Base-by-base conservation (phyloP, 495 filamentous ascomycete genomes). In the Podospora sp. region DNA sequence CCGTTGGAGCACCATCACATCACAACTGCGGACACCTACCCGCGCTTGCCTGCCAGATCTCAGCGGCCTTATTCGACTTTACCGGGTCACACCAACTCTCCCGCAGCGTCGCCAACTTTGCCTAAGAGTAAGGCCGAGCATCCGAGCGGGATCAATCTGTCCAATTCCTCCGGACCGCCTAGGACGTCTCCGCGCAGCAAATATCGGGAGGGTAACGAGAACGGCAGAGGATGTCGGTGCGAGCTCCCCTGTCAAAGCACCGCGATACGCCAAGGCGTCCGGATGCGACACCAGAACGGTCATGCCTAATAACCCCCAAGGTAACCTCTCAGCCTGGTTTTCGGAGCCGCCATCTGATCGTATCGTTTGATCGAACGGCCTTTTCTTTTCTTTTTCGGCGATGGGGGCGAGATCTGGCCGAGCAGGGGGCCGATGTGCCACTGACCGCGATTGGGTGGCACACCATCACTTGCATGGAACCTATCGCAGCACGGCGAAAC, bases 401-500 rank as follows among this genome's bases (percentile, higher is more conserved):
- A 65, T 65, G 63, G 63, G 49, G 49, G 35, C 46, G n/a, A 49
- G 35, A 50, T 46, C 50, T 35, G 63, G 56, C 18, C 18, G 20
- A 50, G n/a, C 33, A 36, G 53, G 24, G 14, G 21, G 2, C 62
- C 35, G 9, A 46, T 11, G 9, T 46, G 12, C 16, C 40, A 46
- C 40, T 46, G 12, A 46, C 40, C 5, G 46, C 25, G 24, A 33
- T 33, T 46, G 9, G 16, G 40, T 46, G 40, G 40, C 12, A 46
- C 40, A 46, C 40, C 40, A 46, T 46, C 40, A 46, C 40, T 14
- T 46, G 40, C 40, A 46, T 46, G 59, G 66, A 59, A 65, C 53
- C 64, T 65, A 71, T 67, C 25, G 67, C 55, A 33, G 29, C 29
- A 33, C 40, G 35, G 36, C 65, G 69, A 27, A n/a, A 62, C 40